These are phyloP conservation scores for Candida glucosophila DNA, from an alignment of 1,139 yeast species.

Conservation along the genomic window DNA sequence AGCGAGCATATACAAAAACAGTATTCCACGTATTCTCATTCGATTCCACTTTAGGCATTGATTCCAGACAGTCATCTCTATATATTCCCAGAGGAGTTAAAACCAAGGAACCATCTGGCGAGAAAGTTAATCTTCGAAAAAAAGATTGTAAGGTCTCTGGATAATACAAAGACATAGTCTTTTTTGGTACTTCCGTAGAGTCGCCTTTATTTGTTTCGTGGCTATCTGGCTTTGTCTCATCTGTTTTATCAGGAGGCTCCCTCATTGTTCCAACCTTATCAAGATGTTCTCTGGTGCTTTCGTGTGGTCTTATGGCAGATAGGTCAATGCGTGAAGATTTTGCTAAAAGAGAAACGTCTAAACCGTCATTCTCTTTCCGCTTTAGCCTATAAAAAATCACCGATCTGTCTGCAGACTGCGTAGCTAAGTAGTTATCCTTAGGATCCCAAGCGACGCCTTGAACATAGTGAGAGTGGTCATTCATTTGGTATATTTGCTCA, in stretches of 20 bases:
- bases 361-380: constrained; percentile 13
- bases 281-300: too few relatives aligned
- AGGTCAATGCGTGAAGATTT: too few relatives aligned
- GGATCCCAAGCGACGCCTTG: constrained; percentile 99
- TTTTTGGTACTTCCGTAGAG: too few relatives aligned
- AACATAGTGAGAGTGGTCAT: constrained; percentile 79
- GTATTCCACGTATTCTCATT: constrained; percentile 46
- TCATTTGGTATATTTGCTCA: constrained; percentile 49
- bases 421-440: constrained; percentile 58
- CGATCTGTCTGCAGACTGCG: constrained; percentile 86
- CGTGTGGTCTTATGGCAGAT: too few relatives aligned
- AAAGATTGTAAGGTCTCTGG: constrained; percentile 85
- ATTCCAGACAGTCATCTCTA: constrained; percentile 16
- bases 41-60: constrained; percentile 4
- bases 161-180: constrained; percentile 42
- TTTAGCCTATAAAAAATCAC: constrained; percentile 40
- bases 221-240: too few relatives aligned
- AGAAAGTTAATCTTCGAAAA: constrained; percentile 73
- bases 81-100: constrained; percentile 79
- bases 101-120: constrained; percentile 82
- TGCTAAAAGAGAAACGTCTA: too few relatives aligned
- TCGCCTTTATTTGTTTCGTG: too few relatives aligned
- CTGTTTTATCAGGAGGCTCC: constrained; percentile 15
- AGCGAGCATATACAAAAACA: constrained; percentile 67
- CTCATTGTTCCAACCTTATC: constrained; percentile 1